A percentile compares a stretch with the other conserved stretches of the same genome.
Evolutionary conservation across 345 rosid genomes (phyloP).

Genomic region (Citrus unshiu): DNA sequence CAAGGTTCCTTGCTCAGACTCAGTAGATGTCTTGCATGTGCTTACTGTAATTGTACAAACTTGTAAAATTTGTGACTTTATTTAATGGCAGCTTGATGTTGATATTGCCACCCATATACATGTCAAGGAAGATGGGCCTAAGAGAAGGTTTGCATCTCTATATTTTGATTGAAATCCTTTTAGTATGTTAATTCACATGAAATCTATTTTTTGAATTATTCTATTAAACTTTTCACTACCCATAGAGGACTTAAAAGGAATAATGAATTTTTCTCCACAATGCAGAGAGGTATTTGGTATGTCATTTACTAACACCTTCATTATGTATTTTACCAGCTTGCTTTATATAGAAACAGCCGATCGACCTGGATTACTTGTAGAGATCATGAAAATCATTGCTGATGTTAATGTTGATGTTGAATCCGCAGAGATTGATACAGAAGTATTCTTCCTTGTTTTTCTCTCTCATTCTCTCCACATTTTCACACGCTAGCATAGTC

Average conservation of each 20-base stretch:
- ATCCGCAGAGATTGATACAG: conserved; percentile 95
- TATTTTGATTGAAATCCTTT: conserved; percentile 8
- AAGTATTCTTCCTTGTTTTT: conserved; percentile 35
- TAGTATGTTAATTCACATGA: neutral
- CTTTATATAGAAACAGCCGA: conserved; percentile 89
- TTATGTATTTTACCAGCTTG: conserved; percentile 51
- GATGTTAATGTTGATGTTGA: conserved; percentile 82
- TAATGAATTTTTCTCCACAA: neutral
- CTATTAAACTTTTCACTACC: neutral
- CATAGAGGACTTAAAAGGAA: neutral
- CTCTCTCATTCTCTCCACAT: neutral
- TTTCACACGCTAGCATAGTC: neutral
- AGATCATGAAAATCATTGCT: conserved; percentile 74
- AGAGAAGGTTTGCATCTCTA: conserved; percentile 55
- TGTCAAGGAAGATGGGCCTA: conserved; percentile 81
- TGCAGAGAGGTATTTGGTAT: neutral
- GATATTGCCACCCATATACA: conserved; percentile 76
- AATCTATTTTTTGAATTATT: too few species aligned
- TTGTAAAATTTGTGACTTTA: conserved; percentile 9
- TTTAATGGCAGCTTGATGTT: conserved; percentile 70
- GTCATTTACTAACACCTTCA: neutral
- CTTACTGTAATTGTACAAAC: neutral
- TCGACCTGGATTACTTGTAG: conserved; percentile 92
- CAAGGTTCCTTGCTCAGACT: neutral
- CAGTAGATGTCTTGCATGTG: neutral